Evolutionary conservation across 495 filamentous ascomycete genomes (phyloP), one percentile per base, ranked within the genome.

Genomic region (Talaromyces proteolyticus): DNA sequence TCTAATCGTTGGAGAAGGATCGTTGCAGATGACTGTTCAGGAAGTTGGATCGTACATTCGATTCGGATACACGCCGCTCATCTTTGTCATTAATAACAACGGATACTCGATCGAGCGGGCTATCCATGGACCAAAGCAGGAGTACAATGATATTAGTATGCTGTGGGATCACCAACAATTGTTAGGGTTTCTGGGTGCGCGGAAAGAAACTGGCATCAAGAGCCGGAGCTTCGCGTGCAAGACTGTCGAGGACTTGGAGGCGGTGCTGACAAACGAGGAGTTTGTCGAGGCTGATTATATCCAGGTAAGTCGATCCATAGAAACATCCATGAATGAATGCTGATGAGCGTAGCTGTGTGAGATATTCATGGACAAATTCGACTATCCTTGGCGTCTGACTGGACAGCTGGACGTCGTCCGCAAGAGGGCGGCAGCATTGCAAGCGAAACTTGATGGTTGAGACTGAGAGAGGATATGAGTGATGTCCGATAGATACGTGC

Each of bases 21-120:
- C 80, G 54, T 75, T 92, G 53, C 87, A 94, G 58, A 74, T 92
- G 46, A 89, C 87, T 0, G 82, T 73, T 3, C 89, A 92, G 61
- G 87, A 90, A 58, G 70, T 94, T 44, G 81, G 80, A 56, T 88
- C 87, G n/a, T 88, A 91, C 70, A 76, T 94, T 44, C 76, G 78
- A 11, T 74, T 85, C 50, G 72, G 74, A n/a, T 61, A 92, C 26
- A 76, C 85, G 44, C 75, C 87, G 16, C 84, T 87, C 48, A 81
- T 93, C 54, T 73, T 85, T 58, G 81, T 88, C 40, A 81, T 88
- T 53, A 83, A 84, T 63, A 89, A 89, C 56, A 77, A 82, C n/a
- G 86, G 86, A 8, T 89, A 78, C 66, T 87, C 85, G 2, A 87
- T 89, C 55, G 86, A 89, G 69, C 78, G 86, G 20, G 80, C 70